These are phyloP conservation scores for Phialophora verrucosa DNA, from an alignment of 2,329 filamentous ascomycete species.

Conservation along the genomic window DNA sequence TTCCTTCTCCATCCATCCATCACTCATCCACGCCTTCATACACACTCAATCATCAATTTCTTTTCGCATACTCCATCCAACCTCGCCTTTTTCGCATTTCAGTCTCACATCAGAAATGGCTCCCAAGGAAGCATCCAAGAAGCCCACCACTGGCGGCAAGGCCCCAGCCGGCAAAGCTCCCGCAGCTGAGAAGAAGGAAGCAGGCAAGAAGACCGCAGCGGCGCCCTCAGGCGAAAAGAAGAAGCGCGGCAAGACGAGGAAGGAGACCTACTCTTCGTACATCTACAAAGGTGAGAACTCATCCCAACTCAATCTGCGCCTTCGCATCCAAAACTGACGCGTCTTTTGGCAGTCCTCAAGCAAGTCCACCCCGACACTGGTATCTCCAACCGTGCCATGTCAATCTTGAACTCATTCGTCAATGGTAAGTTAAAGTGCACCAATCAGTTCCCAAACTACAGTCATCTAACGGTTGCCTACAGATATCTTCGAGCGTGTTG, in stretches of 20 bases:
- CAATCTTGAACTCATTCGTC: constrained; percentile 99
- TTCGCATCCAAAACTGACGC: constrained; percentile 45
- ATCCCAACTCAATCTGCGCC: constrained; percentile 26
- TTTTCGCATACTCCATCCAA: constrained; percentile 37
- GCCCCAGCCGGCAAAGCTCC: constrained; percentile 75
- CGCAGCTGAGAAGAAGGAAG: constrained; percentile 98
- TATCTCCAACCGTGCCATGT: constrained; percentile 99
- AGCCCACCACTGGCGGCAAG: constrained; percentile 92
- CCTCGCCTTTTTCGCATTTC: constrained; percentile 39
- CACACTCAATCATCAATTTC: constrained; percentile 38
- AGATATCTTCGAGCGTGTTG: constrained; percentile 99
- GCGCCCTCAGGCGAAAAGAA: constrained; percentile 97
- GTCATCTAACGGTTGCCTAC: constrained; percentile 21
- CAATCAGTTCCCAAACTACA: constrained; percentile 9
- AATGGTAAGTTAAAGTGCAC: constrained; percentile 72
- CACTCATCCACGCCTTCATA: constrained; percentile 40
- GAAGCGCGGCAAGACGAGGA: constrained; percentile 99
- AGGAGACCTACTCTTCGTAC: constrained; percentile 99
- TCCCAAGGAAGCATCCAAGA: constrained; percentile 98
- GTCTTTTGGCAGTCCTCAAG: constrained; percentile 79
- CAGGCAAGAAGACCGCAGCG: constrained; percentile 92
- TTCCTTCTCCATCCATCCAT: constrained; percentile 44
- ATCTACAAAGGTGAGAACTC: constrained; percentile 93
- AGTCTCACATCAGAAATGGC: constrained; percentile 73
- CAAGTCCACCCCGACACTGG: constrained; percentile 99